Evolutionary conservation across 1,139 yeast species (phyloP), one percentile per base, ranked within the genome.

Genomic region (Tardiomyces digboiensis): DNA sequence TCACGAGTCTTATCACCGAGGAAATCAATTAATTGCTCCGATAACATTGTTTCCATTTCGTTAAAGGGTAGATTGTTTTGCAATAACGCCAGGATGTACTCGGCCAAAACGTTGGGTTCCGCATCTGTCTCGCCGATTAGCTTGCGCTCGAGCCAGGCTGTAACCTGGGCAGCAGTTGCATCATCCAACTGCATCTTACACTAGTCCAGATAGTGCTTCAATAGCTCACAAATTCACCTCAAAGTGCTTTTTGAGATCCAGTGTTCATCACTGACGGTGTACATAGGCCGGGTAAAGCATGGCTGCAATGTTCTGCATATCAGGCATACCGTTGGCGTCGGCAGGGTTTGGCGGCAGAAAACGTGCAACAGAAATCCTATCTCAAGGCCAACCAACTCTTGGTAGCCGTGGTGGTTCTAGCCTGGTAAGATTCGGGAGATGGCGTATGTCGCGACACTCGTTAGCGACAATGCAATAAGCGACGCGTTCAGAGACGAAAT

Each of bases 41-140:
- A 43, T 47, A 68, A 57, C 50, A 65, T 50, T 18, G 50, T 52
- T n/a, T 55, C 51, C 20, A 68, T 55, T n/a, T 52, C 60, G n/a
- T 57, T 59, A 14, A 47, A 45, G 10, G 66, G 58, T 33, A 58
- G 54, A 29, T 64, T 67, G 49, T 70, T 66, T 41, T 64, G 57
- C 19, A 73, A 55, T 40, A 73, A 55, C 2, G 75, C 73, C 23
- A 70, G 39, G 18, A 71, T 68, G 50, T 71, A 73, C 37, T 71
- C 76, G 1, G 72, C 61, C 46, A 72, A 55, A 26, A 70, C 70
- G 13, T 64, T 68, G 2, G 72, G 61, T 41, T 71, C 75, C 1
- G 74, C 70, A 36, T 69, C 75, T 2, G 70, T 59, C 14, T 64
- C 45, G 21, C 52, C 49, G 13, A 49, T 48, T 1, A 69, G 54